Conservation (phyloP, 2,329 filamentous ascomycete species). For the Akanthomyces uredinophilus region DNA sequence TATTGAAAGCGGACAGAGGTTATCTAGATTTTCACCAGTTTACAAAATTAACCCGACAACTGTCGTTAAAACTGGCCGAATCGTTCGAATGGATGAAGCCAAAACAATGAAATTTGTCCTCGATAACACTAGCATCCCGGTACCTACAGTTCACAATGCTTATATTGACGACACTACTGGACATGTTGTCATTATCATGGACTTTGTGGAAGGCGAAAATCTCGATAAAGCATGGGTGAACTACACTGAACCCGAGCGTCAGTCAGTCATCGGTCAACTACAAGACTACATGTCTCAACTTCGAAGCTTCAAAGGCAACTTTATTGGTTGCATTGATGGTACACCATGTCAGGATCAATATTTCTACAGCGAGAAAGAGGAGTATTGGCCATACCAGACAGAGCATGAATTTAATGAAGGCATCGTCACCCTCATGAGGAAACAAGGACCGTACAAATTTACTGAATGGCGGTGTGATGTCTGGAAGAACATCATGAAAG, state of each 20-base stretch:
- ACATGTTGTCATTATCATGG: constrained; percentile 19
- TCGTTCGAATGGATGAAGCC: constrained; percentile 13
- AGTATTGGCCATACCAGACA: constrained; percentile 17
- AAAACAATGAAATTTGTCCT: constrained; percentile 17
- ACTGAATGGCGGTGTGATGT: constrained; percentile 15
- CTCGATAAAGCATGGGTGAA: constrained; percentile 18
- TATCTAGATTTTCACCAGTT: not conserved
- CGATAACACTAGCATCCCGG: constrained; percentile 16
- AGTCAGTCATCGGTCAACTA: constrained; percentile 19
- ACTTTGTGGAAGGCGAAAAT: constrained; percentile 18
- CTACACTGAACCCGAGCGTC: constrained; percentile 15
- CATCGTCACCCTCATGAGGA: constrained; percentile 18
- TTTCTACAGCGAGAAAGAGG: constrained; percentile 15
- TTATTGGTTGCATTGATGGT: constrained; percentile 20
- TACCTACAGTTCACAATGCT: constrained; percentile 13
- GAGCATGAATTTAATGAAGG: constrained; percentile 20
- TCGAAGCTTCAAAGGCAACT: constrained; percentile 17
- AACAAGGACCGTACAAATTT: constrained; percentile 6
- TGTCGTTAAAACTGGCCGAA: constrained; percentile 16
- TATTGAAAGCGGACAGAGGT: not conserved
- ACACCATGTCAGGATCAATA: constrained; percentile 20
- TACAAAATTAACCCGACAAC: constrained; percentile 10
- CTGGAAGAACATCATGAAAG: constrained; percentile 17
- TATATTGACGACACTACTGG: constrained; percentile 14
- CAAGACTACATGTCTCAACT: constrained; percentile 20